Conservation (phyloP, 257 asterid genomes). For the Ehretia macrophylla region DNA sequence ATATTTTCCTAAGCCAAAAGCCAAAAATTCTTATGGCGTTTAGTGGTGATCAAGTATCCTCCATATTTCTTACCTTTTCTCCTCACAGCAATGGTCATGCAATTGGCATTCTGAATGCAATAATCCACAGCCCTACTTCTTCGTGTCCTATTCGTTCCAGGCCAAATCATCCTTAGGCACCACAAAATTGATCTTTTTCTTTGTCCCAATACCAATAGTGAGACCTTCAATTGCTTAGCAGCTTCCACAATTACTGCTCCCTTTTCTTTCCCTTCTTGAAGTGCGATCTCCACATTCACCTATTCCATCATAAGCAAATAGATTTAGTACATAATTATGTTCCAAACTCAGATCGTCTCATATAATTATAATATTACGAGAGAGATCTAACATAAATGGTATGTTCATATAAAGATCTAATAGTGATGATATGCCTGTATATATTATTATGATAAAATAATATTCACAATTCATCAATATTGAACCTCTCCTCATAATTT, state of each 20-base stretch:
- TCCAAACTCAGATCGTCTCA: too few species aligned
- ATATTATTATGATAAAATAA: too few species aligned
- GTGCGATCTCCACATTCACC: slow-evolving; percentile 67
- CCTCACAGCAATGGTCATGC: slow-evolving; percentile 92
- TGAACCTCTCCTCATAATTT: too few species aligned
- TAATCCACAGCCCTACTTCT: slow-evolving; percentile 50
- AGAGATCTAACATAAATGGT: too few species aligned
- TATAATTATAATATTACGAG: too few species aligned
- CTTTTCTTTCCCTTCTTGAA: slow-evolving; percentile 63
- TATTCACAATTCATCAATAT: too few species aligned
- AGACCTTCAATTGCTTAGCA: slow-evolving; percentile 43
- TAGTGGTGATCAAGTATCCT: slow-evolving; percentile 87
- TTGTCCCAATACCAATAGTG: slow-evolving; percentile 75
- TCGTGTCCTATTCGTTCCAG: slow-evolving; percentile 21
- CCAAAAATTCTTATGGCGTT: slow-evolving; percentile 92
- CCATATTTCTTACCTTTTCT: slow-evolving; percentile 64
- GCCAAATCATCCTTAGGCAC: slow-evolving; percentile 59
- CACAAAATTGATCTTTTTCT: slow-evolving; percentile 46
- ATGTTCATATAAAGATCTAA: too few species aligned
- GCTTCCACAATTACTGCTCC: slow-evolving; percentile 63
- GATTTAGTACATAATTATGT: background rate
- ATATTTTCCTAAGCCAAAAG: slow-evolving; percentile 59
- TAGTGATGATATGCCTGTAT: too few species aligned
- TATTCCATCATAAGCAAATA: slow-evolving; percentile 17
- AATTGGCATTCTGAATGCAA: slow-evolving; percentile 73